Percentiles rank a stretch among this genome's conserved stretches.
Evolutionary conservation across 2,329 filamentous ascomycete genomes (phyloP).

Genomic region (Pyricularia pennisetigena): DNA sequence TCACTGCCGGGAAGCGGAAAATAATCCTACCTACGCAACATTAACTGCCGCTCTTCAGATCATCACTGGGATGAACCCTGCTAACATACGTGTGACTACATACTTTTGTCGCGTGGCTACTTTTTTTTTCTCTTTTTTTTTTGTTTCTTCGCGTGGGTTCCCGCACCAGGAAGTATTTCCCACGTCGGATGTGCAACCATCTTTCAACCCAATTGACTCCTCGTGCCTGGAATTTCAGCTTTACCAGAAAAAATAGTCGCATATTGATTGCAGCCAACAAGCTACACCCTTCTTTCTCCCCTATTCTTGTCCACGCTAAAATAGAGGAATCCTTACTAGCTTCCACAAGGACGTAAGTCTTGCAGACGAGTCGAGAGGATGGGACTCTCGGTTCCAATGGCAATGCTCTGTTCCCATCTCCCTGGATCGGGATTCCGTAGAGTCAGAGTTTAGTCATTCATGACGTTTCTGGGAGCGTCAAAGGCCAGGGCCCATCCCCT

Average conservation of each 20-base stretch:
- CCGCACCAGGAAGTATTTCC: neutral
- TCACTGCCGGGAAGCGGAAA: neutral
- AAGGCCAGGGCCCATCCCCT: no score
- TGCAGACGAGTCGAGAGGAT: neutral
- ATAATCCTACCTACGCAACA: neutral
- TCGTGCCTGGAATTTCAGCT: neutral
- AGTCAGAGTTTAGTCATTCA: neutral
- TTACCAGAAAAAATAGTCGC: neutral
- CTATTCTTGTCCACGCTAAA: neutral
- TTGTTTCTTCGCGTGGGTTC: neutral
- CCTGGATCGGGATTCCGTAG: neutral
- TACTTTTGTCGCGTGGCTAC: neutral
- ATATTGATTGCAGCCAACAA: no score
- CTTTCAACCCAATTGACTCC: neutral
- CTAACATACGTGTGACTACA: neutral
- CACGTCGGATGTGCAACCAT: neutral
- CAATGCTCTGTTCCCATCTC: neutral
- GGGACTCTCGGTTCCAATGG: neutral
- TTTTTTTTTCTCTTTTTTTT: no score
- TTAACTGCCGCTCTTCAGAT: neutral
- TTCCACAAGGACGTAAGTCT: neutral
- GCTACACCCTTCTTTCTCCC: no score
- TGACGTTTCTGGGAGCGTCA: neutral
- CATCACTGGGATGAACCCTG: neutral
- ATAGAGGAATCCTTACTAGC: neutral